Evolutionary conservation across 176 grass and related monocot genomes (phyloP), one percentile per base, ranked within the genome.

Genomic region (Rhynchospora breviuscula): DNA sequence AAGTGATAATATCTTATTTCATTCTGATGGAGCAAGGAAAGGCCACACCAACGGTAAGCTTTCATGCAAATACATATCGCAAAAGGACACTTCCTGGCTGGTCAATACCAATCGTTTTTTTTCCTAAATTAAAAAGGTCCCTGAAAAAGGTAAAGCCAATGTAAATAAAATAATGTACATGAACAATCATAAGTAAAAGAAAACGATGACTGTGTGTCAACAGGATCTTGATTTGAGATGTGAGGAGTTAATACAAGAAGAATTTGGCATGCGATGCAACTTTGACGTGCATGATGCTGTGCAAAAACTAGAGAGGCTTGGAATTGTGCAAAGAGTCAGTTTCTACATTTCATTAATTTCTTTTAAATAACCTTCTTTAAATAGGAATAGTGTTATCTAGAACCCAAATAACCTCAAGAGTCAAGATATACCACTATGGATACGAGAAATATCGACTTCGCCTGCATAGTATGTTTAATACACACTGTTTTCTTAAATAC

Each of bases 21-120:
- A 95, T 99, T 89, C 85, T 99, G 83, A 99, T 99, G 96, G 96
- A 99, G 85, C 92, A 99, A 78, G 96, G 96, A 82, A 99, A 99
- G 80, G 82, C 93, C 10, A 99, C 96, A 62, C 45, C 83, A 82
- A 84, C 91, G 88, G 96, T 98, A 84, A n/a, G 74, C 21, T 76
- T 67, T 84, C 64, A 15, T 86, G 6, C 72, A 26, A 57, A 78
- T 78, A 14, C 35, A 31, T 25, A 78, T 1, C 7, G 73, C n/a
- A 15, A 21, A 13, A 56, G 73, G 5, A 77, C 49, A 77, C 47
- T 33, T 57, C 51, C 23, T 31, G 49, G 6, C 49, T 57, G 73
- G 51, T 56, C 73, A 52, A 26, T 56, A 77, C 49, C 47, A 56
- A 77, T 31, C 47, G 17, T 9, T 56, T 57, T 17, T 25, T 56